Evolutionary conservation across 805 yeast genomes (phyloP).

Genomic region (Sugiyamaella mastotermitis): DNA sequence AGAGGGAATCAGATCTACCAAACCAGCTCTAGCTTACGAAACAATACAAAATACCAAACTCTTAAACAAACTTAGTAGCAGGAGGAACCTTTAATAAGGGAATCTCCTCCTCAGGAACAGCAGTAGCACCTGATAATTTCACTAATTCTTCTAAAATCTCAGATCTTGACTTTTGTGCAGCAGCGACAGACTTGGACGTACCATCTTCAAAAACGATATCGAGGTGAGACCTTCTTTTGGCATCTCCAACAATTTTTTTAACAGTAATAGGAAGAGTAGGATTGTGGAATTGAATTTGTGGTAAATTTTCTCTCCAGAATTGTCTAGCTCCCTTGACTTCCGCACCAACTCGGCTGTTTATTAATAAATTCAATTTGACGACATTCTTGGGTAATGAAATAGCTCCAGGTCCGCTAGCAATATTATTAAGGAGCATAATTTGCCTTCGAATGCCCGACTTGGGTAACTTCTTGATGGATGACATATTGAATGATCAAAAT

Average conservation of each 20-base stretch:
- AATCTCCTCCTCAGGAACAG: conserved; percentile 40
- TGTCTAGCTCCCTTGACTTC: conserved; percentile 34
- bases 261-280: conserved; percentile 51
- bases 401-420: conserved; percentile 29
- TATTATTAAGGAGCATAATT: conserved; percentile 21
- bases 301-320: conserved; percentile 71
- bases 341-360: conserved; percentile 17
- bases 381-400: conserved; percentile 23
- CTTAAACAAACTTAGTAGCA: too few species aligned
- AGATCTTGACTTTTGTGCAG: conserved; percentile 43
- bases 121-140: conserved; percentile 43
- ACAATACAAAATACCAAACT: too few species aligned
- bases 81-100: conserved; percentile 11
- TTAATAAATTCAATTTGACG: conserved; percentile 20
- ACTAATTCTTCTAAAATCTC: conserved; percentile 56
- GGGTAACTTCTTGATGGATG: too few species aligned
- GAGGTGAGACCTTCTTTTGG: background rate
- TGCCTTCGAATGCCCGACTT: conserved; percentile 17
- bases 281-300: conserved; percentile 77
- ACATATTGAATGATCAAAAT: too few species aligned
- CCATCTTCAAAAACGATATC: conserved; percentile 27
- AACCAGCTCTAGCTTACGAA: too few species aligned
- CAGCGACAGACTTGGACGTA: conserved; percentile 40
- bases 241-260: conserved; percentile 4
- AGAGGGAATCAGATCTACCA: too few species aligned